These are phyloP conservation scores for Mycena olivaceomarginata DNA, from an alignment of 768 basidiomycete genomes.

Conservation along the genomic window DNA sequence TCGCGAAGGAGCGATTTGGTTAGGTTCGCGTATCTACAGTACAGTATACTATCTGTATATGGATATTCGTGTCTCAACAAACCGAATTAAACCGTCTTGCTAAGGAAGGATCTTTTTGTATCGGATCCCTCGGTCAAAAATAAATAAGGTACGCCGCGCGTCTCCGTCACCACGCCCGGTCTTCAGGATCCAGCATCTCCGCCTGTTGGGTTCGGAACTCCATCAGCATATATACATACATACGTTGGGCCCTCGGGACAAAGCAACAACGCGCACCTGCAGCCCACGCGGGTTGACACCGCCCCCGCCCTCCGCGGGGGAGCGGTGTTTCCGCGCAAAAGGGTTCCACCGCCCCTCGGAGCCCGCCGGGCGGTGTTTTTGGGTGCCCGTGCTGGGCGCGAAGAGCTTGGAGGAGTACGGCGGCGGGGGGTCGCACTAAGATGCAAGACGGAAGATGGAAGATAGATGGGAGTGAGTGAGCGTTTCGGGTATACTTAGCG, in stretches of 20 bases:
- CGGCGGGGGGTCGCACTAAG: slow-evolving; percentile 9
- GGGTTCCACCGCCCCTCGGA: slow-evolving; percentile 15
- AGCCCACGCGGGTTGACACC: slow-evolving; percentile 16
- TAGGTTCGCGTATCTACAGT: slow-evolving; percentile 53
- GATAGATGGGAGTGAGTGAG: too few species aligned
- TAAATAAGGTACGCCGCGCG: background rate
- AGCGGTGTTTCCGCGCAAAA: slow-evolving; percentile 19
- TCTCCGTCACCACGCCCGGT: slow-evolving; percentile 59
- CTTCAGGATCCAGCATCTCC: slow-evolving; percentile 60
- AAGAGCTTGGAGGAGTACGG: slow-evolving; percentile 25
- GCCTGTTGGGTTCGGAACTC: background rate
- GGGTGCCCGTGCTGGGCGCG: background rate
- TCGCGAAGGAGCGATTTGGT: slow-evolving; percentile 93
- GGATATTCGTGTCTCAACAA: too few species aligned
- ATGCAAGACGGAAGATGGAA: too few species aligned
- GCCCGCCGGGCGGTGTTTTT: background rate
- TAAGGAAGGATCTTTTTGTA: too few species aligned
- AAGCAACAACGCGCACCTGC: slow-evolving; percentile 4
- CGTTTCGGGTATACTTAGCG: too few species aligned
- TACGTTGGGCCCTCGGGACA: too few species aligned
- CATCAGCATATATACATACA: too few species aligned
- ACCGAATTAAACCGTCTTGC: too few species aligned
- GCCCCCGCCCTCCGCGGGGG: background rate
- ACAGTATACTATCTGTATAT: background rate
- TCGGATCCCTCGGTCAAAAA: too few species aligned